A percentile compares a stretch with the other conserved stretches of the same genome.
Conservation (phyloP, 331 rosid species). For the Arachis monticola region DNA sequence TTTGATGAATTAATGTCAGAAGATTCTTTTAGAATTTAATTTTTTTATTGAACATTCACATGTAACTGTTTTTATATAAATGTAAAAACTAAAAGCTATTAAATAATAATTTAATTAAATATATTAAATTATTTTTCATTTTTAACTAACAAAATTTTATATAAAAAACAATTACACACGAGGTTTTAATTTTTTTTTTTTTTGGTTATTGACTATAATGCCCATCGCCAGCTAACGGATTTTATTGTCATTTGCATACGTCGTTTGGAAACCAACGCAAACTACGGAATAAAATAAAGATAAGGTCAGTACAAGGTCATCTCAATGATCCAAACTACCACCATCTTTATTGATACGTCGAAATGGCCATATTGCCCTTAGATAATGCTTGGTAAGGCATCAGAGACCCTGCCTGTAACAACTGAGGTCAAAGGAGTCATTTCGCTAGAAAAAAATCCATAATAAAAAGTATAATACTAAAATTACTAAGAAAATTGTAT, state of each 20-base stretch:
- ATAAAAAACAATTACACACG: no score
- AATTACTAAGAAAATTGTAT: no score
- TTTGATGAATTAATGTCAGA: neutral
- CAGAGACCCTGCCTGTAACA: neutral
- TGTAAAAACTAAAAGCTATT: no score
- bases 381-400: slow-evolving; percentile 40
- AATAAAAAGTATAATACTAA: no score
- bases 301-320: slow-evolving; percentile 76
- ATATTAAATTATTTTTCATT: no score
- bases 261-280: slow-evolving; percentile 65
- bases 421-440: slow-evolving; percentile 42
- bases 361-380: slow-evolving; percentile 24
- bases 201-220: slow-evolving; percentile 11
- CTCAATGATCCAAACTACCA: slow-evolving; percentile 69
- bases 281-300: slow-evolving; percentile 76
- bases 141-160: no score
- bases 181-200: no score
- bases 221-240: slow-evolving; percentile 38
- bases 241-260: slow-evolving; percentile 55
- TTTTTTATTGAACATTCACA: neutral
- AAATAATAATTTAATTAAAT: no score
- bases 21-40: neutral
- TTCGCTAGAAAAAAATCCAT: slow-evolving; percentile 13
- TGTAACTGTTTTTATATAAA: no score
- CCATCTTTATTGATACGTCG: slow-evolving; percentile 36